phyloP scores from a whole-genome alignment of 257 asterid genomes.

The Mentha longifolia region DNA sequence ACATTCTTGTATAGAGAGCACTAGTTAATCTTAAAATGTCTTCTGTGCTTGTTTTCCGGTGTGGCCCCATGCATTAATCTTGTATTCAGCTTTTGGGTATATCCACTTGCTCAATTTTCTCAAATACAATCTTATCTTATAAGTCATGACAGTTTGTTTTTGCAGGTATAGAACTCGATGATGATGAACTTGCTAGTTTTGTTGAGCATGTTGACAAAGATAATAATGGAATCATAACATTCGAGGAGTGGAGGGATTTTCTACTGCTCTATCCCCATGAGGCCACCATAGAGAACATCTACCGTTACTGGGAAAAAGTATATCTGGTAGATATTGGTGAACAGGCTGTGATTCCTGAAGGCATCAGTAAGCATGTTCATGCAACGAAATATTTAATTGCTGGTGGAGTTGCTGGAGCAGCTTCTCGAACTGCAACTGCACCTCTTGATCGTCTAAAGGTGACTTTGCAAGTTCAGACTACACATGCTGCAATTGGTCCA shows the following conservation, averaged over 20 bases:
- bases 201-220: constrained; percentile 97
- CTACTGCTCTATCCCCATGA: constrained; percentile 95
- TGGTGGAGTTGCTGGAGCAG: constrained; percentile 98
- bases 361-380: constrained; percentile 86
- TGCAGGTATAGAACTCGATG: constrained; percentile 93
- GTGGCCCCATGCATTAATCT: constrained; percentile 16
- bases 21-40: no score
- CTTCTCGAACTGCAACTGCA: constrained; percentile 95
- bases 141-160: constrained; percentile 71
- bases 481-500: constrained; percentile 64
- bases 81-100: constrained; percentile 12
- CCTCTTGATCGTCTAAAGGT: constrained; percentile 97
- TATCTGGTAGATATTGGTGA: constrained; percentile 96
- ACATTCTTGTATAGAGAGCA: no score
- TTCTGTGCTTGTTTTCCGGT: background rate
- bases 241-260: constrained; percentile 98
- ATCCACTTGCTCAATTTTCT: constrained; percentile 16
- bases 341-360: constrained; percentile 90
- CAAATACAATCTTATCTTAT: constrained; percentile 50
- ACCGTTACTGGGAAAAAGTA: constrained; percentile 89
- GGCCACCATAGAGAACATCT: constrained; percentile 90
- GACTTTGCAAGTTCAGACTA: constrained; percentile 85
- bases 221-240: constrained; percentile 91
- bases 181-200: constrained; percentile 91
- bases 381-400: constrained; percentile 86